These are phyloP conservation scores for Coniochaeta prunicola DNA, from an alignment of 2,329 filamentous ascomycete species.

Conservation along the genomic window DNA sequence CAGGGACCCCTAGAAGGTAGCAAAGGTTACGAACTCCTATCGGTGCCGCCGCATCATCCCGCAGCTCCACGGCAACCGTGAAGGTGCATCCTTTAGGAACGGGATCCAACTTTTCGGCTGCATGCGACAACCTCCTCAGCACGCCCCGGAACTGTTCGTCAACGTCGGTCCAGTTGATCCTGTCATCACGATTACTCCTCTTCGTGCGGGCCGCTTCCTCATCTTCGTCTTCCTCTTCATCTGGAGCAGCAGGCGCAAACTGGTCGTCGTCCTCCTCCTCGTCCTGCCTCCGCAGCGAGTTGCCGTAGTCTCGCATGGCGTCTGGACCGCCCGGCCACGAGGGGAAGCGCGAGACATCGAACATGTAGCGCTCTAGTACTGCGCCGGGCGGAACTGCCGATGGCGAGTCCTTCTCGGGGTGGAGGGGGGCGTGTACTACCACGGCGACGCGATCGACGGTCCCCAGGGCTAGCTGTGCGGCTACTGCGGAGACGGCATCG, in stretches of 20 bases:
- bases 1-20: neutral
- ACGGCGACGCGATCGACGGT: slow-evolving; percentile 39
- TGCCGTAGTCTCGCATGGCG: slow-evolving; percentile 18
- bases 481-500: slow-evolving; percentile 69
- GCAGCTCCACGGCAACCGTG: slow-evolving; percentile 68
- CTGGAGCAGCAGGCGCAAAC: slow-evolving; percentile 1
- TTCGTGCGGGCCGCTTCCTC: neutral
- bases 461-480: slow-evolving; percentile 58
- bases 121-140: slow-evolving; percentile 54
- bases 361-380: slow-evolving; percentile 55
- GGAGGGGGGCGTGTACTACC: slow-evolving; percentile 32
- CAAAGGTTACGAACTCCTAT: slow-evolving; percentile 43
- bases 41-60: slow-evolving; percentile 49
- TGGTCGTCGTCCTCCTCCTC: slow-evolving; percentile 11
- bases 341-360: slow-evolving; percentile 49
- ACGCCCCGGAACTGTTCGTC: slow-evolving; percentile 67
- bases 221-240: slow-evolving; percentile 5
- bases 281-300: slow-evolving; percentile 11
- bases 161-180: slow-evolving; percentile 51
- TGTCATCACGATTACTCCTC: slow-evolving; percentile 5
- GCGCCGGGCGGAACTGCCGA: slow-evolving; percentile 18
- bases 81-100: slow-evolving; percentile 64
- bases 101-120: slow-evolving; percentile 46
- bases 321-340: slow-evolving; percentile 28
- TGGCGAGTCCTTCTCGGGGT: slow-evolving; percentile 5